Percentiles rank a stretch among this genome's conserved stretches.
phyloP scores from a whole-genome alignment of 75 land plant genomes.

The Cunninghamia lanceolata region DNA sequence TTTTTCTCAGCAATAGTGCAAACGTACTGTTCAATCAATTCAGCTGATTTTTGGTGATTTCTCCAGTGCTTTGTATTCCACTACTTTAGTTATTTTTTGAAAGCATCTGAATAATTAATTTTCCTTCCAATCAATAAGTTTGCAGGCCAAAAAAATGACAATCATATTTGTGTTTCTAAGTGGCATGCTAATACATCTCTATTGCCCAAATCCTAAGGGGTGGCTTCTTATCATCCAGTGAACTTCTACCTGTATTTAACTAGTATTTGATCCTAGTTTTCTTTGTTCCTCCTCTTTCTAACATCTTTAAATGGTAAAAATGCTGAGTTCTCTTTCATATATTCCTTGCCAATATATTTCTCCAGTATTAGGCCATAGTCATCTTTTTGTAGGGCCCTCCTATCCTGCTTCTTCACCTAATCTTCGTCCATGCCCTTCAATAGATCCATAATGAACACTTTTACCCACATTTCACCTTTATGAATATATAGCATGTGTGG shows the following conservation, averaged over 20 bases:
- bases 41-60: no score
- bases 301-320: slow-evolving; percentile 47
- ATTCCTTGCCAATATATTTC: slow-evolving; percentile 91
- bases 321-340: slow-evolving; percentile 63
- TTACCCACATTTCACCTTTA: slow-evolving; percentile 78
- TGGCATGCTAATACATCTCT: no score
- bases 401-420: slow-evolving; percentile 77
- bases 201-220: background rate
- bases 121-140: no score
- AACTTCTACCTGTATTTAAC: slow-evolving; percentile 45
- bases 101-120: no score
- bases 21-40: no score
- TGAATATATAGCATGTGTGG: slow-evolving; percentile 56
- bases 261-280: slow-evolving; percentile 51
- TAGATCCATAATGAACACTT: slow-evolving; percentile 59
- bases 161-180: no score
- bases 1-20: no score
- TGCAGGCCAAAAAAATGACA: no score
- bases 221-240: slow-evolving; percentile 55
- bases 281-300: slow-evolving; percentile 52
- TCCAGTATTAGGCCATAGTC: slow-evolving; percentile 96
- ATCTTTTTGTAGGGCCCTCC: slow-evolving; percentile 46
- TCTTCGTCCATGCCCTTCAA: slow-evolving; percentile 93
- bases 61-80: no score
- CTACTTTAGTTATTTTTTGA: no score